Conservation (phyloP, 2,329 filamentous ascomycete species). For the Pyricularia sp. region DNA sequence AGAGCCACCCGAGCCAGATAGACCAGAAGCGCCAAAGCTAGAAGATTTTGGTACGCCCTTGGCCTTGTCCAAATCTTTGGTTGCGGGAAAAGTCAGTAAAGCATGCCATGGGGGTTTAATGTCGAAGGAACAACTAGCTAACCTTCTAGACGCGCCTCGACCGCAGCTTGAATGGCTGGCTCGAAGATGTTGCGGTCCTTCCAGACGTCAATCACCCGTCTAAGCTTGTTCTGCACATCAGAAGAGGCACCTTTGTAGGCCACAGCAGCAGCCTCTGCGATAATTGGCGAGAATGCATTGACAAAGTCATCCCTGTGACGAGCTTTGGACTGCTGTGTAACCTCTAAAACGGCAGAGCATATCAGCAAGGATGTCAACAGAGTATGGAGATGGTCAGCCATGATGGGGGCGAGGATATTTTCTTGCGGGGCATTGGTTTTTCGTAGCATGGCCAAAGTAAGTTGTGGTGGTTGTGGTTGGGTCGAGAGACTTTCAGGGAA, state of each 20-base stretch:
- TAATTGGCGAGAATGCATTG: slow-evolving; percentile 80
- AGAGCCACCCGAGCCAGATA: slow-evolving; percentile 32
- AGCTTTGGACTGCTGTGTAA: slow-evolving; percentile 91
- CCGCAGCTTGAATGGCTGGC: slow-evolving; percentile 63
- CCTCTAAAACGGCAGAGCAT: slow-evolving; percentile 49
- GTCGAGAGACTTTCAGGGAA: not conserved
- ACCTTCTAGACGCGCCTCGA: slow-evolving; percentile 77
- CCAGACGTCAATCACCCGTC: slow-evolving; percentile 92
- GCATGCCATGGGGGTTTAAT: not conserved
- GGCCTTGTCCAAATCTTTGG: slow-evolving; percentile 52
- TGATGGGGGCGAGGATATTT: not conserved
- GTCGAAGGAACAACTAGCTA: slow-evolving; percentile 17
- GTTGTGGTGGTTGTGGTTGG: not conserved
- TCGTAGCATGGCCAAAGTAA: not conserved
- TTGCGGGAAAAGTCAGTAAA: not conserved
- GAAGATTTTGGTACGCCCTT: slow-evolving; percentile 40
- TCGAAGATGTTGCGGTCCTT: slow-evolving; percentile 81
- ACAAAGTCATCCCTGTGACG: slow-evolving; percentile 90
- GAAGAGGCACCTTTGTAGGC: slow-evolving; percentile 84
- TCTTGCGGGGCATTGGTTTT: not conserved
- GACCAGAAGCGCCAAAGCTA: slow-evolving; percentile 51
- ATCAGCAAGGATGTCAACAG: slow-evolving; percentile 7
- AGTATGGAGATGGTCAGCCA: slow-evolving; percentile 5
- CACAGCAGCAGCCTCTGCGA: slow-evolving; percentile 81
- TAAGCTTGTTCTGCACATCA: slow-evolving; percentile 81